Evolutionary conservation across 169 alveolate genomes (phyloP).

Genomic region (Eimeria praecox): DNA sequence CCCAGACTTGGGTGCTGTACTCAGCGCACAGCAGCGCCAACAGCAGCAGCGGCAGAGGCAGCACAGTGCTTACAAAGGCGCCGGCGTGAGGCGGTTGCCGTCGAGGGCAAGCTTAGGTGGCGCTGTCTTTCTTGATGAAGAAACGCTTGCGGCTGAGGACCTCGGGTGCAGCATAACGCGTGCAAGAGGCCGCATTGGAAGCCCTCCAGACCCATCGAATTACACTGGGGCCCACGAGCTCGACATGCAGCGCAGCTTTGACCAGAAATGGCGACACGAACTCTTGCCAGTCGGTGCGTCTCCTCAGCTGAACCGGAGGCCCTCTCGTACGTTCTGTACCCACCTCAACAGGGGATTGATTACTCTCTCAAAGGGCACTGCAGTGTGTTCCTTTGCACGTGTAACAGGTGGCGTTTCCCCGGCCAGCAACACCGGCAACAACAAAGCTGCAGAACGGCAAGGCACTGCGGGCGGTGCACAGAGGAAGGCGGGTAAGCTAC

Average conservation of each 20-base stretch:
- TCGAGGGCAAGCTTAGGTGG: conserved; percentile 12
- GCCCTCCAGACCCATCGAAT: conserved; percentile 37
- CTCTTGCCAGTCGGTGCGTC: conserved; percentile 55
- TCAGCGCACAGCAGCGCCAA: neutral
- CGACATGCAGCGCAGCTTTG: conserved; percentile 64
- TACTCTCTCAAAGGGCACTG: neutral
- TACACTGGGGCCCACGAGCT: conserved; percentile 22
- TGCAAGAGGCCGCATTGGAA: neutral
- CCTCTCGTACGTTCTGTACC: neutral
- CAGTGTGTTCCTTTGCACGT: neutral
- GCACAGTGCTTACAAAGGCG: neutral
- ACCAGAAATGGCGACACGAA: conserved; percentile 57
- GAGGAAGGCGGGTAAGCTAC: conserved; percentile 6
- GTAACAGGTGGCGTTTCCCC: conserved; percentile 15
- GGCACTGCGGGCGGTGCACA: neutral
- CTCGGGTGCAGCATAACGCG: neutral
- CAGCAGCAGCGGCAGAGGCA: neutral
- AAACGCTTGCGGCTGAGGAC: conserved; percentile 58
- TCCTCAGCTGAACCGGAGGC: neutral
- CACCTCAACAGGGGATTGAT: neutral
- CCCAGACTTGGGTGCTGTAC: conserved; percentile 42
- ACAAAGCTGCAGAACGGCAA: neutral
- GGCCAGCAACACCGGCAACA: neutral
- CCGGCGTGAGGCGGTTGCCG: neutral
- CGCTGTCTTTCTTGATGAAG: conserved; percentile 36